Conservation (phyloP, 495 filamentous ascomycete species). For the Aspergillus bridgeri region DNA sequence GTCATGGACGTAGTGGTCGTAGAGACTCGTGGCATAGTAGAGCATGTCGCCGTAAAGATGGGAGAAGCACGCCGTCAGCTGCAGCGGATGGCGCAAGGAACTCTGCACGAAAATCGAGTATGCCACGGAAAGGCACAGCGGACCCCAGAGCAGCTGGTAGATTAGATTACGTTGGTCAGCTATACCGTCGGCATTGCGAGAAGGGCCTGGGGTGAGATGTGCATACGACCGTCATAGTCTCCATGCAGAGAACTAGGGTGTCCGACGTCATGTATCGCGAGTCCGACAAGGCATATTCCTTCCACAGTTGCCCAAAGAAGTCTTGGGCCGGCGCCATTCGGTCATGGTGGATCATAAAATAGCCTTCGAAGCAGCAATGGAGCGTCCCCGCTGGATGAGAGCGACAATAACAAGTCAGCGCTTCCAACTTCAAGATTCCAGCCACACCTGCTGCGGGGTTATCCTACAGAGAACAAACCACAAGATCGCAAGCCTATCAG, state of each 20-base stretch:
- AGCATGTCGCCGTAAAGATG: conserved; percentile 85
- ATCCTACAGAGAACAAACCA: conserved; percentile 66
- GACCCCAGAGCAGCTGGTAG: conserved; percentile 77
- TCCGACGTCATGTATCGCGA: conserved; percentile 78
- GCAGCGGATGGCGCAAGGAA: conserved; percentile 65
- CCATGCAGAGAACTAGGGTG: conserved; percentile 78
- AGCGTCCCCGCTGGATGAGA: conserved; percentile 53
- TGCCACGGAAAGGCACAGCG: conserved; percentile 68
- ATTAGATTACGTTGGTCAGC: conserved; percentile 1
- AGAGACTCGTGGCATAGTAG: conserved; percentile 79
- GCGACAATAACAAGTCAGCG: conserved; percentile 8
- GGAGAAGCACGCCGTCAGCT: conserved; percentile 67
- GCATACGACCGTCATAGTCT: conserved; percentile 75
- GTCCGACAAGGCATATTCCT: conserved; percentile 82
- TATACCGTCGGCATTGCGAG: background rate
- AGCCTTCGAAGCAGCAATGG: conserved; percentile 85
- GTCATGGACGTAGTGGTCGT: conserved; percentile 57
- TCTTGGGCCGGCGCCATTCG: conserved; percentile 56
- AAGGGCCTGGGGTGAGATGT: background rate
- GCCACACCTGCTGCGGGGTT: background rate
- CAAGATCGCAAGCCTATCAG: conserved; percentile 55
- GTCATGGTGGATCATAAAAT: conserved; percentile 66
- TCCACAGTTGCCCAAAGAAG: conserved; percentile 79
- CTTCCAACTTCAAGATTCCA: background rate
- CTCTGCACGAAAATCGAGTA: conserved; percentile 55